Base-by-base conservation (phyloP, 1,284 basidiomycete species). In the Calocybe gambosa region DNA sequence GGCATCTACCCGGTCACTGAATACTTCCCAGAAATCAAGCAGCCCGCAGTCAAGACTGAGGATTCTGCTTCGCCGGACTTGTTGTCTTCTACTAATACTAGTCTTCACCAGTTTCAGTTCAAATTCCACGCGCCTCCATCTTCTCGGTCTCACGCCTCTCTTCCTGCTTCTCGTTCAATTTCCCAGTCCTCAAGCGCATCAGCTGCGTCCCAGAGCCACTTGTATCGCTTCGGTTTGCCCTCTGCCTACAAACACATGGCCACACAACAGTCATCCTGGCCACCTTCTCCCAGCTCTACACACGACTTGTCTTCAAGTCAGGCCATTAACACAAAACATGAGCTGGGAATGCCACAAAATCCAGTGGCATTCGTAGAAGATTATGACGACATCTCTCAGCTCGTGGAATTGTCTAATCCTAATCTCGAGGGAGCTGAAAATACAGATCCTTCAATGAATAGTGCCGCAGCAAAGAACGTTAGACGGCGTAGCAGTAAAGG, bases 401-500 rank as follows among this genome's bases (percentile, higher is more conserved):
- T 77, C 42, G 58, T 66, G 18, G 71, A 76, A 42, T 52, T 71
- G 10, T 43, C 44, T 9, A 42, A 43, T 15, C 43, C 53, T 13
- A 48, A 36, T 41, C 52, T 53, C 50, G 55, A 50, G 34, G 36
- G 43, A 6, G 34, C 21, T 25, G 49, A 46, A 52, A 42, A 33
- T 52, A 53, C 53, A 16, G 48, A 56, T 25, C 52, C 56, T 26
- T 49, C 51, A 4, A 42, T 52, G 18, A 59, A 59, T 15, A 34
- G 31, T 33, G 55, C 64, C 38, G 55, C 63, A 5, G 79, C 79
- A 42, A 78, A 78, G 58, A 59, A 74, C 47, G 63, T 86, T 40
- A 69, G 83, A 43, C 69, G 82, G 46, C 60, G 69, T 44, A 70
- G 85, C 57, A 85, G 82, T 60, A 88, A 87, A 76, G 81, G 82